Base-by-base conservation (phyloP, 139 green algal species). In the Chlamydomonas sp. region DNA sequence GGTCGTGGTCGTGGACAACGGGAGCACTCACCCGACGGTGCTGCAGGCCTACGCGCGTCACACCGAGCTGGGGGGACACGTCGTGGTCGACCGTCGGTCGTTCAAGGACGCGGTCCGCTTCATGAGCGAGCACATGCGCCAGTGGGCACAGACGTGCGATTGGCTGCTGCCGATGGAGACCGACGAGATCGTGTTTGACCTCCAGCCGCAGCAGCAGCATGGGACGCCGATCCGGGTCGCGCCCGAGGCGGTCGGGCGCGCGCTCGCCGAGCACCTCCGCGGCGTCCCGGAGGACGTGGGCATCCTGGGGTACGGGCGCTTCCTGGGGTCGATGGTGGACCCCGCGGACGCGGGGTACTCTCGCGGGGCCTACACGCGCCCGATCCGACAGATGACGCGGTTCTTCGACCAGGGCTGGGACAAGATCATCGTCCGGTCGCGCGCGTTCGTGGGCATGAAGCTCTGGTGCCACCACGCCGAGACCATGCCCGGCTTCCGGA, bases 391-490 rank as follows among this genome's bases (percentile, higher is more conserved):
- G 31, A 47, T 68, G 31, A 29, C 31, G 8, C 30, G 60, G 22
- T 68, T 68, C 26, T 13, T 28, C 8, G 60, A 68, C 34, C 60
- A 68, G 16, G 60, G 60, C 60, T 68, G 60, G 60, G 60, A 68
- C 60, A 68, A 68, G 60, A 6, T 68, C 16, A 68, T 68, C n/a
- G 60, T 68, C 8, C 60, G 60, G 34, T 28, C 16, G 31, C 26
- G 6, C 10, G 13, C 30, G 20, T 68, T 68, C 60, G 16, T 28
- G 13, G 6, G 34, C 10, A 68, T 68, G 60, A 49, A 43, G 31
- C 60, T 34, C 31, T 68, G 60, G 60, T 49, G 60, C 60, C 60
- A 68, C 60, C 60, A 68, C 10, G 31, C 31, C 13, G 60, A 43
- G 31, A n/a, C n/a, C n/a, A 30, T 68, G 60, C 60, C 10, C 22